A percentile compares a stretch with the other conserved stretches of the same genome.
Conservation (phyloP, 768 basidiomycete species). For the Amylocystis lapponica region DNA sequence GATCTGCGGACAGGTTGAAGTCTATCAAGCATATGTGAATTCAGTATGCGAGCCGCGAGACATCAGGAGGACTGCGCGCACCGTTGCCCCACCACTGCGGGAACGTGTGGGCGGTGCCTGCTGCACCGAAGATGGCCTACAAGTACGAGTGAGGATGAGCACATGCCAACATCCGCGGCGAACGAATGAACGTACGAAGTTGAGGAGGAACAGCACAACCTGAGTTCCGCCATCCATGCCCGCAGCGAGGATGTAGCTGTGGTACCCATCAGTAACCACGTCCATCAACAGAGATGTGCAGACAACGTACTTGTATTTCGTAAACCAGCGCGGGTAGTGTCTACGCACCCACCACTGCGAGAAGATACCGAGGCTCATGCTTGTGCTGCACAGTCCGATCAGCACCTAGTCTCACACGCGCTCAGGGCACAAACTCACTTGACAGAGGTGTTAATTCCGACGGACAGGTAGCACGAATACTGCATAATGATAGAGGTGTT, state of each 20-base stretch:
- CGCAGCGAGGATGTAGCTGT: conserved; percentile 35
- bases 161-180: conserved; percentile 58
- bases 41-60: not conserved
- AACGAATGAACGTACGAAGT: conserved; percentile 68
- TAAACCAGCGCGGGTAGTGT: conserved; percentile 34
- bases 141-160: not conserved
- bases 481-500: conserved; percentile 41
- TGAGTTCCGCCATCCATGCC: conserved; percentile 35
- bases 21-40: too few species aligned
- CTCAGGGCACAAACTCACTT: conserved; percentile 22
- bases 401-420: not conserved
- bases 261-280: not conserved
- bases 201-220: conserved; percentile 31
- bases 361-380: conserved; percentile 40
- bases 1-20: too few species aligned
- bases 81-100: conserved; percentile 24
- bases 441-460: conserved; percentile 52
- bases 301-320: conserved; percentile 10
- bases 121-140: conserved; percentile 23
- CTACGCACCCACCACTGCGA: conserved; percentile 40
- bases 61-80: conserved; percentile 1
- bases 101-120: conserved; percentile 21
- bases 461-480: conserved; percentile 39
- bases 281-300: not conserved
- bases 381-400: conserved; percentile 12